These are phyloP conservation scores for Dalbergia oliveri DNA, from an alignment of 306 rosid genomes.

Conservation along the genomic window DNA sequence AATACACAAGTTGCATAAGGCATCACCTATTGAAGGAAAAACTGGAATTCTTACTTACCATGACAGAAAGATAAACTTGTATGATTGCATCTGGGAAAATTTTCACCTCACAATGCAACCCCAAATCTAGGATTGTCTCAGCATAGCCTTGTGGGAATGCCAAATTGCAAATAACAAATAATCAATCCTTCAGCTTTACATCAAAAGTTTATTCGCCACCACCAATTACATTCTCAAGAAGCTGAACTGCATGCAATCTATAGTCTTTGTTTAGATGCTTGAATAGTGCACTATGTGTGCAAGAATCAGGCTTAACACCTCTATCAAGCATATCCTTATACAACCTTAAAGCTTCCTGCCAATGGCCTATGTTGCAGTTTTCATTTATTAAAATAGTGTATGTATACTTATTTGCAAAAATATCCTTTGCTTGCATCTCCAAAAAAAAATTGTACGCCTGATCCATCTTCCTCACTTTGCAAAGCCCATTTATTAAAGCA, in stretches of 20 bases:
- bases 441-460: conserved; percentile 62
- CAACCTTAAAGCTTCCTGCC: conserved; percentile 79
- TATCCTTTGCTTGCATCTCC: conserved; percentile 75
- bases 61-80: conserved; percentile 38
- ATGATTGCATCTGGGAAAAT: conserved; percentile 12
- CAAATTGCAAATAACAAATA: conserved; percentile 38
- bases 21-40: conserved; percentile 17
- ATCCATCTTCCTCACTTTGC: conserved; percentile 63
- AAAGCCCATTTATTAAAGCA: conserved; percentile 79
- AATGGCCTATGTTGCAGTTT: conserved; percentile 65
- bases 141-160: conserved; percentile 42
- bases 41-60: conserved; percentile 40
- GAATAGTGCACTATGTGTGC: conserved; percentile 72
- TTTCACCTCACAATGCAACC: conserved; percentile 33
- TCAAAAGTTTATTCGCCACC: conserved; percentile 52
- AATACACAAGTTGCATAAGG: conserved; percentile 19
- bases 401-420: conserved; percentile 82
- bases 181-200: conserved; percentile 45
- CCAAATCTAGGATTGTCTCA: conserved; percentile 32
- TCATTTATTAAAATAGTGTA: conserved; percentile 81
- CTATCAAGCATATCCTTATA: conserved; percentile 80
- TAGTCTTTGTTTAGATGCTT: conserved; percentile 66
- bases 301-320: conserved; percentile 77
- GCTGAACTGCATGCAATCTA: conserved; percentile 52
- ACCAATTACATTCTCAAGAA: conserved; percentile 58